phyloP scores from a whole-genome alignment of 2,329 filamentous ascomycete genomes.

The Penicillium sp. region DNA sequence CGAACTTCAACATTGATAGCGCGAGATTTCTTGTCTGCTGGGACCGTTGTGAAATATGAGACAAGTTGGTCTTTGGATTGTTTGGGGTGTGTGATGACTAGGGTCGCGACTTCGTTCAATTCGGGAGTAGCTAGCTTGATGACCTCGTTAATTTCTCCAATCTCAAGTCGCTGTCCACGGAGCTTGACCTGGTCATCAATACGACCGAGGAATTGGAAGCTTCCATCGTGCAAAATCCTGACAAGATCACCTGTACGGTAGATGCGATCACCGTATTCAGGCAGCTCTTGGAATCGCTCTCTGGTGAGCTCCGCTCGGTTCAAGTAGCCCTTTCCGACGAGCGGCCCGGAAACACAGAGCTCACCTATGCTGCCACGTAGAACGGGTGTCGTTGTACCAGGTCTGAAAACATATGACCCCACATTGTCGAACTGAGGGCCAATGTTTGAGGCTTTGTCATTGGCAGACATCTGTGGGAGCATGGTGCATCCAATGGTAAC shows the following conservation, averaged over 20 bases:
- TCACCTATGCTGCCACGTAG: slow-evolving; percentile 78
- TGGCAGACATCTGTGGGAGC: slow-evolving; percentile 73
- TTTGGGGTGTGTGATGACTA: slow-evolving; percentile 69
- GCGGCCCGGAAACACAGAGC: slow-evolving; percentile 79
- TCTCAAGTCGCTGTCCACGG: slow-evolving; percentile 82
- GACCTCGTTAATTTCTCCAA: slow-evolving; percentile 85
- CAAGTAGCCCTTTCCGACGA: slow-evolving; percentile 88
- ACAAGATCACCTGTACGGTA: slow-evolving; percentile 91
- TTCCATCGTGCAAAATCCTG: slow-evolving; percentile 72
- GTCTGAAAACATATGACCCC: slow-evolving; percentile 73
- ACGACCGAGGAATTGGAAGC: slow-evolving; percentile 83
- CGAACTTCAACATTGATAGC: slow-evolving; percentile 35
- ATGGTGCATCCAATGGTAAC: slow-evolving; percentile 91
- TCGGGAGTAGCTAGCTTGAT: slow-evolving; percentile 61
- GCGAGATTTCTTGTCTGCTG: slow-evolving; percentile 16
- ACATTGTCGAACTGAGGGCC: slow-evolving; percentile 85
- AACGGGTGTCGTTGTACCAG: slow-evolving; percentile 68
- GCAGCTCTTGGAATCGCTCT: slow-evolving; percentile 70
- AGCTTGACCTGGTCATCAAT: slow-evolving; percentile 92
- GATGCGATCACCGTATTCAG: slow-evolving; percentile 58
- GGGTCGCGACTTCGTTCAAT: slow-evolving; percentile 69
- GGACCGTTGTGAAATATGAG: slow-evolving; percentile 60
- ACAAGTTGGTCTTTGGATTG: slow-evolving; percentile 81
- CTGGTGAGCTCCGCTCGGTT: slow-evolving; percentile 74
- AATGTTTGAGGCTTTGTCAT: slow-evolving; percentile 83